Conservation (phyloP, 495 filamentous ascomycete species). For the Penicillium coffeae region DNA sequence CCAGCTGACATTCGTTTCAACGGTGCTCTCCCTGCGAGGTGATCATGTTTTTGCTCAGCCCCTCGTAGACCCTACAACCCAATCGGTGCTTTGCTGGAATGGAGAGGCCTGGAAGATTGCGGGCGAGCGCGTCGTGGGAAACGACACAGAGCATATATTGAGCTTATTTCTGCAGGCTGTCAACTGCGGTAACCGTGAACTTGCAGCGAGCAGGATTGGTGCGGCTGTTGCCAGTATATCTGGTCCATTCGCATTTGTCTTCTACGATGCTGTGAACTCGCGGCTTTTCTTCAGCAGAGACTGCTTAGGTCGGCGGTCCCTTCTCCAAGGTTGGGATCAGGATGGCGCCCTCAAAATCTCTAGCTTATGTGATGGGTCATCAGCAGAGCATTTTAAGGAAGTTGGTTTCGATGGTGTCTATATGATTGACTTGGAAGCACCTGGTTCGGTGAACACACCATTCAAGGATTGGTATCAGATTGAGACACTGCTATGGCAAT, state of each 20-base stretch:
- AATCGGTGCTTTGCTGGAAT: slow-evolving; percentile 90
- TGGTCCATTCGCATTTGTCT: slow-evolving; percentile 91
- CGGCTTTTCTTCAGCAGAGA: slow-evolving; percentile 79
- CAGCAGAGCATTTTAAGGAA: slow-evolving; percentile 61
- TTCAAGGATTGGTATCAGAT: slow-evolving; percentile 23
- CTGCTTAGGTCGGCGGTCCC: slow-evolving; percentile 78
- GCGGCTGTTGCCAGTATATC: slow-evolving; percentile 59
- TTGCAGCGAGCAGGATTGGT: slow-evolving; percentile 37
- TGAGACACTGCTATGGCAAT: slow-evolving; percentile 29
- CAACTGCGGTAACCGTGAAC: slow-evolving; percentile 5
- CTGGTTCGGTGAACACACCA: slow-evolving; percentile 1
- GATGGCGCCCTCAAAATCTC: slow-evolving; percentile 59
- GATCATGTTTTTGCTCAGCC: slow-evolving; percentile 69
- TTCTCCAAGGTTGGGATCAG: slow-evolving; percentile 53
- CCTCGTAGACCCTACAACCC: slow-evolving; percentile 53
- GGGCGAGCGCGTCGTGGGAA: slow-evolving; percentile 51
- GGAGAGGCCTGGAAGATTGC: slow-evolving; percentile 91
- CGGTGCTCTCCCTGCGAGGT: slow-evolving; percentile 82
- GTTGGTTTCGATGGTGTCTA: slow-evolving; percentile 79
- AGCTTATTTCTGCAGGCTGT: slow-evolving; percentile 52
- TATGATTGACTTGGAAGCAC: slow-evolving; percentile 50
- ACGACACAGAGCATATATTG: slow-evolving; percentile 75
- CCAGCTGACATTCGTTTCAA: slow-evolving; percentile 67
- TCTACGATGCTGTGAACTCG: slow-evolving; percentile 60
- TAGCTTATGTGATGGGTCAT: slow-evolving; percentile 64